Evolutionary conservation across 1,284 basidiomycete species (phyloP).

Genomic region (Boletus albobrunnescens): DNA sequence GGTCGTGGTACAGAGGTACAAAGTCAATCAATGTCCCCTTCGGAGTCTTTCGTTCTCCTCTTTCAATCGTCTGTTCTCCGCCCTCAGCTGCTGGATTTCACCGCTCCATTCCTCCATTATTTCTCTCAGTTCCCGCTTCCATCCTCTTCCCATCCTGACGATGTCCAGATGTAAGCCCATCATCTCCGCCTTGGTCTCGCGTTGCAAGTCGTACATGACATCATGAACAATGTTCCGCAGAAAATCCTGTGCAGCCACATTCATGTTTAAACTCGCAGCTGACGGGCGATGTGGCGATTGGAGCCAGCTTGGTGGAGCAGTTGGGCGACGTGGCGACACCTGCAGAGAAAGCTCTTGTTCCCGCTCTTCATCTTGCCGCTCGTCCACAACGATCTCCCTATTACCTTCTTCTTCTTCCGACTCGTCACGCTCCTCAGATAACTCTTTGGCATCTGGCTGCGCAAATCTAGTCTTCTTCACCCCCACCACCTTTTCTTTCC

Average conservation of each 20-base stretch:
- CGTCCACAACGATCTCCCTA: conserved; percentile 16
- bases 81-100: conserved; percentile 26
- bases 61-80: conserved; percentile 40
- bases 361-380: conserved; percentile 4
- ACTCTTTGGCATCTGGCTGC: conserved; percentile 34
- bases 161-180: conserved; percentile 68
- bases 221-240: conserved; percentile 61
- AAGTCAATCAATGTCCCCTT: conserved; percentile 36
- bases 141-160: conserved; percentile 60
- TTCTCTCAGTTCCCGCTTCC: conserved; percentile 53
- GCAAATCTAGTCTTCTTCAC: conserved; percentile 21
- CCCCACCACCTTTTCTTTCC: conserved; percentile 29
- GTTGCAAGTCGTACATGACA: conserved; percentile 66
- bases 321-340: conserved; percentile 53
- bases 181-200: conserved; percentile 63
- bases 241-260: conserved; percentile 51
- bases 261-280: conserved; percentile 28
- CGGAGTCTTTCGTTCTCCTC: conserved; percentile 67
- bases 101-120: conserved; percentile 57
- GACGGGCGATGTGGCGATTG: conserved; percentile 42
- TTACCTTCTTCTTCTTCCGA: conserved; percentile 20
- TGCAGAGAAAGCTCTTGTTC: conserved; percentile 48
- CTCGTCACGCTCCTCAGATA: conserved; percentile 29
- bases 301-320: conserved; percentile 34
- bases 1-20: not conserved